Conservation (phyloP, 2,329 filamentous ascomycete genomes). For the Beauveria sp. region DNA sequence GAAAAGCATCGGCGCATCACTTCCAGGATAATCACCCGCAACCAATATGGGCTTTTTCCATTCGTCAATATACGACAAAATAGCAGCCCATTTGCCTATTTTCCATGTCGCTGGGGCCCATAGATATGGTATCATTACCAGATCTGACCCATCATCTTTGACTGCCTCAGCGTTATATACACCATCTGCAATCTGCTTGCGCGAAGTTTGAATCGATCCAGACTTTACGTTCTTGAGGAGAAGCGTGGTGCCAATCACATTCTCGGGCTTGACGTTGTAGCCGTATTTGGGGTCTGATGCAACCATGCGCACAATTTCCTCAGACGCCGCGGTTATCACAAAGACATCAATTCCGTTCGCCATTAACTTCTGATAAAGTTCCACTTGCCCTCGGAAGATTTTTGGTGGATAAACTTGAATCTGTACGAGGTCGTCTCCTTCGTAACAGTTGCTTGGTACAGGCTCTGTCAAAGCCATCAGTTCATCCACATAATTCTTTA, state of each 20-base stretch:
- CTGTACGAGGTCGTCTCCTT: conserved; percentile 23
- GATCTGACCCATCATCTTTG: conserved; percentile 15
- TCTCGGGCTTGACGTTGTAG: conserved; percentile 36
- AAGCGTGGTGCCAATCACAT: conserved; percentile 35
- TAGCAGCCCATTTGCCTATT: conserved; percentile 35
- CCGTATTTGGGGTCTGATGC: conserved; percentile 35
- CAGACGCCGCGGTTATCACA: conserved; percentile 31
- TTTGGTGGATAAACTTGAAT: conserved; percentile 26
- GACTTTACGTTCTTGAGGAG: conserved; percentile 25
- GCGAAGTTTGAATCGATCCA: conserved; percentile 25
- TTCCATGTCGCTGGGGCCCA: conserved; percentile 37
- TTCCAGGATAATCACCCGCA: conserved; percentile 34
- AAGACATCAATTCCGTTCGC: conserved; percentile 37
- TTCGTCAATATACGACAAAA: conserved; percentile 33
- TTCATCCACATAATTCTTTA: conserved; percentile 39
- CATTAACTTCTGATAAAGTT: conserved; percentile 37
- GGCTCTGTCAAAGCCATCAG: conserved; percentile 34
- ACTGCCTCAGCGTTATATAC: conserved; percentile 20
- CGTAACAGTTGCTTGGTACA: conserved; percentile 28
- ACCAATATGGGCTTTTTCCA: conserved; percentile 35
- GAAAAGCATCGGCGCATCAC: conserved; percentile 37
- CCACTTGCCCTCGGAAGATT: conserved; percentile 31
- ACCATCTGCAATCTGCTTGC: conserved; percentile 32
- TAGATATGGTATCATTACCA: conserved; percentile 31
- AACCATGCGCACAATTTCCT: conserved; percentile 38